Percentiles rank a stretch among this genome's conserved stretches.
Conservation (phyloP, 2,329 filamentous ascomycete species). For the Alternaria angustiovoidea region DNA sequence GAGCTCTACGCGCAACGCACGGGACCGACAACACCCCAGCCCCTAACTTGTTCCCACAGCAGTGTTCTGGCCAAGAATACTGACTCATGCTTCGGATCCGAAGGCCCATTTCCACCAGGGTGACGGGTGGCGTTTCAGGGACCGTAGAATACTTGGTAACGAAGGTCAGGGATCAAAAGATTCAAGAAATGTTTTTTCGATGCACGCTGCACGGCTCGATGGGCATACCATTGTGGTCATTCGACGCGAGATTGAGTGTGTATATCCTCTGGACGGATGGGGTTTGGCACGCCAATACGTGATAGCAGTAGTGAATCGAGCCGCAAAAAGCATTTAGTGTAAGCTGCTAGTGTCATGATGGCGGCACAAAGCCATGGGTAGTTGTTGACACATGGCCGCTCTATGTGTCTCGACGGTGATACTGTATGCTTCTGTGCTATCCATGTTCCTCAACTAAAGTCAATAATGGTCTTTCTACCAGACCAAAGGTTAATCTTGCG, state of each 20-base stretch:
- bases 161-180: neutral
- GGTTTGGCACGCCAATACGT: neutral
- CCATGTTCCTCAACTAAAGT: neutral
- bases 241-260: neutral
- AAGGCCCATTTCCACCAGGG: neutral
- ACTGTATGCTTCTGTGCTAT: neutral
- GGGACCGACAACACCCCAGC: neutral
- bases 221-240: neutral
- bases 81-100: constrained; percentile 2
- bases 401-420: neutral
- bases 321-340: neutral
- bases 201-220: neutral
- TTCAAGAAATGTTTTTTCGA: neutral
- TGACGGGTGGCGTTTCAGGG: neutral
- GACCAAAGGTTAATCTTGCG: neutral
- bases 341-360: neutral
- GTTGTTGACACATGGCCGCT: neutral
- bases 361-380: neutral
- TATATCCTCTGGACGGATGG: neutral
- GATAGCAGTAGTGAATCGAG: neutral
- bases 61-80: constrained; percentile 2
- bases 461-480: neutral
- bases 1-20: neutral
- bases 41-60: neutral
- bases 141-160: neutral